These are phyloP conservation scores for Aspergillus sp. DNA, from an alignment of 2,329 filamentous ascomycete genomes.

Conservation along the genomic window DNA sequence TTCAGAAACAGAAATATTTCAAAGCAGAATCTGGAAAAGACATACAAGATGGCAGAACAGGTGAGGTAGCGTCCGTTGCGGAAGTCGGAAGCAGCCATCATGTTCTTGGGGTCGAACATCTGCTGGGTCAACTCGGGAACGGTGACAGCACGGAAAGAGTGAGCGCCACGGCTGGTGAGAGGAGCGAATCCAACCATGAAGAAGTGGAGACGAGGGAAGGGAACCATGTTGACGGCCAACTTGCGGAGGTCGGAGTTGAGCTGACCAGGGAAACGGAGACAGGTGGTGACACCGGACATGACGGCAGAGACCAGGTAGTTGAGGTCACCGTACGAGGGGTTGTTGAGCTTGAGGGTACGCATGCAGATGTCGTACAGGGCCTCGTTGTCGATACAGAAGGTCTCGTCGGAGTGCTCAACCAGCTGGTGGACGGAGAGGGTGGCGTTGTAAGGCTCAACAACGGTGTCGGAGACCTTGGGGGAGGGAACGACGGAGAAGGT, in stretches of 20 bases:
- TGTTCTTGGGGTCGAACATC: slow-evolving; percentile 99
- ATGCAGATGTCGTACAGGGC: slow-evolving; percentile 99
- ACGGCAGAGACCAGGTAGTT: slow-evolving; percentile 99
- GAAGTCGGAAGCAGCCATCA: slow-evolving; percentile 99
- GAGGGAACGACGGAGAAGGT: slow-evolving; percentile 99
- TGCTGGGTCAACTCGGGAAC: slow-evolving; percentile 99
- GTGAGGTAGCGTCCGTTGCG: slow-evolving; percentile 99
- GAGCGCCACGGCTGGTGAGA: slow-evolving; percentile 83
- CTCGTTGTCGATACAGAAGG: slow-evolving; percentile 99
- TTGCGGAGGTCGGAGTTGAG: slow-evolving; percentile 99
- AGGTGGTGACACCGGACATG: slow-evolving; percentile 99
- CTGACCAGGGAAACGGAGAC: slow-evolving; percentile 98
- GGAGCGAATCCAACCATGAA: slow-evolving; percentile 99
- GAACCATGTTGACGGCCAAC: slow-evolving; percentile 99
- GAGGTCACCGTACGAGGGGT: slow-evolving; percentile 97
- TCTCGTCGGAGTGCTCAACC: slow-evolving; percentile 99
- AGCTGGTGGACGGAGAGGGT: slow-evolving; percentile 98
- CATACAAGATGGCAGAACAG: slow-evolving; percentile 93
- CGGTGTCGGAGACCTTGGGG: slow-evolving; percentile 98
- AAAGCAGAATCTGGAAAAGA: slow-evolving; percentile 12
- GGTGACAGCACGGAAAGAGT: slow-evolving; percentile 96
- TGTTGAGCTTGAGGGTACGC: slow-evolving; percentile 97
- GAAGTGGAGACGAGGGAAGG: slow-evolving; percentile 99
- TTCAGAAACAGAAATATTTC: slow-evolving; percentile 21
- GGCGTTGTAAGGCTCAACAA: slow-evolving; percentile 99